Percentiles rank a stretch among this genome's conserved stretches.
These are phyloP conservation scores for Aspergillus aculeatinus DNA, from an alignment of 2,329 filamentous ascomycete genomes.

Conservation along the genomic window DNA sequence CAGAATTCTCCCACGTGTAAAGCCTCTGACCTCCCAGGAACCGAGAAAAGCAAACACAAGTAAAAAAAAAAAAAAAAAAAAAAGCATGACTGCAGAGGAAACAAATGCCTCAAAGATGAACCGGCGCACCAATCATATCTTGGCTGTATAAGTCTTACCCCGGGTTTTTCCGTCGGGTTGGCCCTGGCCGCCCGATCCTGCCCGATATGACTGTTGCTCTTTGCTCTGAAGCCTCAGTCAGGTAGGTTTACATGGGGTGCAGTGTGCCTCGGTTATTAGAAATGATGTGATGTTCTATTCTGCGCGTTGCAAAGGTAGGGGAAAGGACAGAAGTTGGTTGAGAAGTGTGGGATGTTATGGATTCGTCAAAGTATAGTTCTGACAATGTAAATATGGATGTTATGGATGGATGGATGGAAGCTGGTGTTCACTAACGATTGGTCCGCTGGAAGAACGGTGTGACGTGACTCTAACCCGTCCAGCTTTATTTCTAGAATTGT, in stretches of 20 bases:
- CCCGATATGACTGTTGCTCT: not conserved
- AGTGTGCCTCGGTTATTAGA: not conserved
- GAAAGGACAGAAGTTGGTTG: not conserved
- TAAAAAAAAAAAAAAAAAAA: slow-evolving; percentile 3
- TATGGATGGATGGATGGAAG: not conserved
- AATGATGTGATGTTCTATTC: not conserved
- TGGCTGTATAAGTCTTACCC: not conserved
- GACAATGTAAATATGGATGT: not conserved
- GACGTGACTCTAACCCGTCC: too few relatives aligned
- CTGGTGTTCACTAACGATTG: not conserved
- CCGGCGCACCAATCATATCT: slow-evolving; percentile 3
- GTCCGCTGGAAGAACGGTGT: not conserved
- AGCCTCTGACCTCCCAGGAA: not conserved
- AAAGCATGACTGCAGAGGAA: not conserved
- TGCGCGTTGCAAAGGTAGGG: not conserved
- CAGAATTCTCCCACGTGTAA: not conserved
- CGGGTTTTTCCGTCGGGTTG: not conserved
- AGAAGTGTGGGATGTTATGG: not conserved
- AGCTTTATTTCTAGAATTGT: not conserved
- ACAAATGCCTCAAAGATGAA: slow-evolving; percentile 2
- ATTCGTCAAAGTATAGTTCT: not conserved
- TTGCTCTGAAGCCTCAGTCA: not conserved
- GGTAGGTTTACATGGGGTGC: not conserved
- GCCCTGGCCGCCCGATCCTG: not conserved
- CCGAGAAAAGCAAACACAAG: not conserved